These are phyloP conservation scores for Geotrichum klebahnii DNA, from an alignment of 1,139 yeast genomes.

Conservation along the genomic window DNA sequence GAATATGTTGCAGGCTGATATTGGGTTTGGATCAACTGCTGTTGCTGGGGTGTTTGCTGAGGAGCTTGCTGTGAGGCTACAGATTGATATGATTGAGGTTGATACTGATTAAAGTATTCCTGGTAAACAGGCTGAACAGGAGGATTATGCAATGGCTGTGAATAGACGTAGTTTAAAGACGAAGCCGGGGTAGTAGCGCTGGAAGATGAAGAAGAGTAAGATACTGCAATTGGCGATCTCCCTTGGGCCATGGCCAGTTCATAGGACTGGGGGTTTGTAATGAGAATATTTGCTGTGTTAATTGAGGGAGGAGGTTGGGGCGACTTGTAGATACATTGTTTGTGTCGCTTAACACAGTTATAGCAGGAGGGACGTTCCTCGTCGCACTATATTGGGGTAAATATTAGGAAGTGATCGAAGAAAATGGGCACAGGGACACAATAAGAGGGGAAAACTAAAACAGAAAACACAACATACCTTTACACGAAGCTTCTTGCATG, in stretches of 20 bases:
- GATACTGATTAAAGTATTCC: conserved; percentile 7
- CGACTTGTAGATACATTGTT: conserved; percentile 13
- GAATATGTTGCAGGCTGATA: background rate
- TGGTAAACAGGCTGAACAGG: background rate
- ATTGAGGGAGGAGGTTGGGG: conserved; percentile 16
- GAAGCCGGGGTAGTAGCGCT: conserved; percentile 4
- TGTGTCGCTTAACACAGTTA: conserved; percentile 15
- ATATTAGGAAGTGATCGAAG: background rate
- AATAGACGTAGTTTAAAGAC: background rate
- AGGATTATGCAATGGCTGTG: background rate
- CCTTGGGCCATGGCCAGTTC: conserved; percentile 16
- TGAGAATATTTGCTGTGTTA: conserved; percentile 15
- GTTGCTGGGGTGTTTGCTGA: background rate
- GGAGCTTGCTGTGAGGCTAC: background rate
- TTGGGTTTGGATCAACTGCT: background rate
- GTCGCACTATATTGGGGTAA: conserved; percentile 9
- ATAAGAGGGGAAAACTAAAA: background rate
- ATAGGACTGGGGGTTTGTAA: conserved; percentile 17
- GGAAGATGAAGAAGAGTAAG: conserved; percentile 5
- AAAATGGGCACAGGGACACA: background rate
- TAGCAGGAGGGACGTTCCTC: conserved; percentile 17
- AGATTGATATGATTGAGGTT: background rate
- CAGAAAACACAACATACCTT: conserved; percentile 9
- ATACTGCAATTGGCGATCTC: conserved; percentile 11
- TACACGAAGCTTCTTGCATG: conserved; percentile 20